Evolutionary conservation across 257 asterid genomes (phyloP).

Genomic region (Knoxia roxburghii): DNA sequence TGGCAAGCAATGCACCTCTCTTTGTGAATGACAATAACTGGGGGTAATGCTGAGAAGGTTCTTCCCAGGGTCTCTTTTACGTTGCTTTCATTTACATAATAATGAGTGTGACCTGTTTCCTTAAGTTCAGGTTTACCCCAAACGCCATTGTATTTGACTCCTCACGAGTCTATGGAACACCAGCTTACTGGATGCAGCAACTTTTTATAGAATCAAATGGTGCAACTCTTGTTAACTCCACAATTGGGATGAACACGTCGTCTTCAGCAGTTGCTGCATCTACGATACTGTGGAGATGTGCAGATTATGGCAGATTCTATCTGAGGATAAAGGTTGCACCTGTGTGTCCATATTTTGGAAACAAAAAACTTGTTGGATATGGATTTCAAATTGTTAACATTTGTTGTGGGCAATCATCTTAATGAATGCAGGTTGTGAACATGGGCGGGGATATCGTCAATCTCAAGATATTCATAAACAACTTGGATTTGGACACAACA

Average conservation of each 20-base stretch:
- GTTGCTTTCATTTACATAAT: background rate
- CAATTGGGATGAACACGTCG: slow-evolving; percentile 40
- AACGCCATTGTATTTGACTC: slow-evolving; percentile 92
- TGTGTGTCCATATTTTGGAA: background rate
- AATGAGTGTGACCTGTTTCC: slow-evolving; percentile 4
- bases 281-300: slow-evolving; percentile 57
- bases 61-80: background rate
- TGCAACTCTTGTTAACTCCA: slow-evolving; percentile 60
- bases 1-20: slow-evolving; percentile 95
- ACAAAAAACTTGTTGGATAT: background rate
- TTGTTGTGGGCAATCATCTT: background rate
- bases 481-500: slow-evolving; percentile 36
- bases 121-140: slow-evolving; percentile 57
- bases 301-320: slow-evolving; percentile 20
- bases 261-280: slow-evolving; percentile 61
- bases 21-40: slow-evolving; percentile 70
- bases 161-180: slow-evolving; percentile 70
- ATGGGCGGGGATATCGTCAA: slow-evolving; percentile 45
- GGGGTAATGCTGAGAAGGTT: slow-evolving; percentile 33
- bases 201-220: slow-evolving; percentile 81
- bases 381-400: background rate
- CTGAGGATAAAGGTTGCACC: slow-evolving; percentile 50
- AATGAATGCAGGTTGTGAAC: slow-evolving; percentile 53
- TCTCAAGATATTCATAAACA: slow-evolving; percentile 37
- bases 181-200: slow-evolving; percentile 93